A percentile compares a stretch with the other conserved stretches of the same genome.
These are phyloP conservation scores for Castanea crenata DNA, from an alignment of 306 rosid species.

Conservation along the genomic window DNA sequence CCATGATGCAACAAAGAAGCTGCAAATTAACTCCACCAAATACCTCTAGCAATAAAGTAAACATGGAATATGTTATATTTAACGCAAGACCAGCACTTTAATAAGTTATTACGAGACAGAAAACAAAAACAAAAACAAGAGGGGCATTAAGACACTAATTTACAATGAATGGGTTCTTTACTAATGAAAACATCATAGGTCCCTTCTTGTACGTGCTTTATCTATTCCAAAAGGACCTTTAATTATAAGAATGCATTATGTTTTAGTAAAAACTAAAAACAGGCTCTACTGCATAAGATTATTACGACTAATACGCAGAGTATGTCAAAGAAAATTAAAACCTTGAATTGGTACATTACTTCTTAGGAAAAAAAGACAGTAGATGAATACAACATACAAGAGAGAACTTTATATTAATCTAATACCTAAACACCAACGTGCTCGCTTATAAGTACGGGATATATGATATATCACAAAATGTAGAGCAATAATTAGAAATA, in stretches of 20 bases:
- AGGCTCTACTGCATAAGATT: not conserved
- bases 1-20: conserved; percentile 99
- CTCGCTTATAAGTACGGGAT: not conserved
- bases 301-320: too few relatives aligned
- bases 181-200: not conserved
- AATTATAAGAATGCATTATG: too few relatives aligned
- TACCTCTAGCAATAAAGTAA: conserved; percentile 52
- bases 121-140: too few relatives aligned
- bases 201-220: not conserved
- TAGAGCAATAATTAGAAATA: not conserved
- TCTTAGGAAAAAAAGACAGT: not conserved
- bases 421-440: not conserved
- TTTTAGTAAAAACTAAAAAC: not conserved
- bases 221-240: not conserved
- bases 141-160: too few relatives aligned
- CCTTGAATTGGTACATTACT: not conserved
- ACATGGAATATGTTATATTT: not conserved
- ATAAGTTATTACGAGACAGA: too few relatives aligned
- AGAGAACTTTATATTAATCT: not conserved
- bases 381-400: not conserved
- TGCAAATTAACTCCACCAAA: conserved; percentile 92
- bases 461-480: not conserved
- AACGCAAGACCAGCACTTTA: not conserved
- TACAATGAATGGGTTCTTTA: not conserved
- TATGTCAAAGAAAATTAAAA: too few relatives aligned